Evolutionary conservation across 345 rosid genomes (phyloP).

Genomic region (Salix viminalis): DNA sequence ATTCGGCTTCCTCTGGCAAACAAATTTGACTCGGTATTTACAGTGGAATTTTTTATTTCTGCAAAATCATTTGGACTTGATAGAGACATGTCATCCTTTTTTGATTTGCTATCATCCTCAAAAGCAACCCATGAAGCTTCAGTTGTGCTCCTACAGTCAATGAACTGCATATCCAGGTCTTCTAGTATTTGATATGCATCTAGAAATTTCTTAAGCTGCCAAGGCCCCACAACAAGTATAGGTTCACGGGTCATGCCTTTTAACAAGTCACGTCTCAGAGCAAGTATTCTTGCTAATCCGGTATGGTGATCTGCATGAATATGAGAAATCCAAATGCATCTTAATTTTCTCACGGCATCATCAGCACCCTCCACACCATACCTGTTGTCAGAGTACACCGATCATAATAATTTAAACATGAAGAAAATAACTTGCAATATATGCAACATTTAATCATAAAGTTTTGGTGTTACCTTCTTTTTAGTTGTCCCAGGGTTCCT

Average conservation of each 20-base stretch:
- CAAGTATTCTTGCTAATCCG: slow-evolving; percentile 77
- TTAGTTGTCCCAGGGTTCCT: slow-evolving; percentile 92
- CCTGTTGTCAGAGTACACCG: slow-evolving; percentile 29
- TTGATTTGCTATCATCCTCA: slow-evolving; percentile 28
- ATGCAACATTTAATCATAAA: background rate
- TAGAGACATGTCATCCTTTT: slow-evolving; percentile 16
- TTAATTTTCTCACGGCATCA: slow-evolving; percentile 53
- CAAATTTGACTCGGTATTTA: slow-evolving; percentile 37
- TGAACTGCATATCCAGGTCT: slow-evolving; percentile 84
- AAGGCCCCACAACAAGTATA: slow-evolving; percentile 68
- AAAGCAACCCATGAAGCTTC: slow-evolving; percentile 56
- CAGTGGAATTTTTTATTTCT: slow-evolving; percentile 1
- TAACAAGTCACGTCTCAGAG: slow-evolving; percentile 70
- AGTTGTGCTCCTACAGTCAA: slow-evolving; percentile 76
- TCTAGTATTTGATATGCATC: slow-evolving; percentile 89
- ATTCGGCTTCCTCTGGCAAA: slow-evolving; percentile 60
- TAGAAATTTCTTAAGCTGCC: slow-evolving; percentile 68
- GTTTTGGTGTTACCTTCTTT: slow-evolving; percentile 55
- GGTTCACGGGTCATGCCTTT: slow-evolving; percentile 69
- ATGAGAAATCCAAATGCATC: slow-evolving; percentile 89
- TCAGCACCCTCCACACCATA: slow-evolving; percentile 79
- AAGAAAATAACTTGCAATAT: background rate
- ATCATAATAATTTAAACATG: background rate
- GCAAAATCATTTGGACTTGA: slow-evolving; percentile 18
- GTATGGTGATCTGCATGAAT: slow-evolving; percentile 96